These are phyloP conservation scores for Sugiyamaella paludigena DNA, from an alignment of 1,139 yeast species.

Conservation along the genomic window DNA sequence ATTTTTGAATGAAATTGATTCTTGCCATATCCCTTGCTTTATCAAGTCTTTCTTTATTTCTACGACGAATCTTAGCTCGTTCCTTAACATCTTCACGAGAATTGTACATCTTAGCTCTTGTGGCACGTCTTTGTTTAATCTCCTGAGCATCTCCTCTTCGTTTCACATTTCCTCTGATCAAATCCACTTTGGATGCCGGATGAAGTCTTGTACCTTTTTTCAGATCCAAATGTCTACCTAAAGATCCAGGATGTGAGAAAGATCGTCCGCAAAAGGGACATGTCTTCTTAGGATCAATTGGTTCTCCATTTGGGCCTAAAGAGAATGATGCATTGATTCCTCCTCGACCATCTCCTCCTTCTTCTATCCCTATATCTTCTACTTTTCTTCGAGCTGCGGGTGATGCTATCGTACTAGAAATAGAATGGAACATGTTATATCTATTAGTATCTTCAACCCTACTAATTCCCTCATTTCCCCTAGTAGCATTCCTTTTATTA, in stretches of 20 bases:
- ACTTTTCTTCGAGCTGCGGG: not conserved
- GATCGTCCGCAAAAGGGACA: constrained; percentile 50
- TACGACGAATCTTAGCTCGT: constrained; percentile 42
- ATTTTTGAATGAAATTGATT: constrained; percentile 37
- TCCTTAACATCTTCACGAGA: constrained; percentile 47
- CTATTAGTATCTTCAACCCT: not conserved
- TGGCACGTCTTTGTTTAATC: constrained; percentile 41
- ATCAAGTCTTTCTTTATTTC: constrained; percentile 37
- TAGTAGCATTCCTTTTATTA: not conserved
- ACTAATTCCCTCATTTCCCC: not conserved
- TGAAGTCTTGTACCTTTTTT: constrained; percentile 48
- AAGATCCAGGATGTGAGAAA: constrained; percentile 52
- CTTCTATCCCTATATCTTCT: not conserved
- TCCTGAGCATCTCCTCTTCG: constrained; percentile 48
- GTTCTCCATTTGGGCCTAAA: constrained; percentile 14
- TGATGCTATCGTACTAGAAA: not conserved
- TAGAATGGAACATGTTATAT: not conserved
- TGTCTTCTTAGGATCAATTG: constrained; percentile 38
- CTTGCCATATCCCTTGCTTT: constrained; percentile 40
- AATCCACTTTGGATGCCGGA: constrained; percentile 45
- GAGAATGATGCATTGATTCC: constrained; percentile 2
- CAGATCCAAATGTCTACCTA: constrained; percentile 51
- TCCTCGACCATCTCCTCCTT: not conserved
- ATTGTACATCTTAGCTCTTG: constrained; percentile 44
- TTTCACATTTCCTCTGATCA: constrained; percentile 46